phyloP scores from a whole-genome alignment of 2,329 filamentous ascomycete species.

The Zymoseptoria crescenta region DNA sequence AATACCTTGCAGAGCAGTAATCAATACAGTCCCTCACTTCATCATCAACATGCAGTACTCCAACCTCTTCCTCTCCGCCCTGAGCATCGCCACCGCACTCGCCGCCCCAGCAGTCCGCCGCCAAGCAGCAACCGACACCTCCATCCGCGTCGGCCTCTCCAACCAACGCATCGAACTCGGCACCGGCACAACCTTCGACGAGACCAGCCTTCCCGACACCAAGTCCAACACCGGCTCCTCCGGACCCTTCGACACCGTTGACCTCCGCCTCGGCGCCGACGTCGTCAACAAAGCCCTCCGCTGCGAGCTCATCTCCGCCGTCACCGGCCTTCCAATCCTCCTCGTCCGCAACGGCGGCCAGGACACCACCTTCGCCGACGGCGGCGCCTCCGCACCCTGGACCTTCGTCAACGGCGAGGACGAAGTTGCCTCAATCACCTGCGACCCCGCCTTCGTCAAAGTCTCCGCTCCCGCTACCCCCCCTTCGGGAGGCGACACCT shows the following conservation, averaged over 20 bases:
- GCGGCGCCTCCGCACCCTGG: constrained; percentile 6
- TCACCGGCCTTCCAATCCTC: constrained; percentile 6
- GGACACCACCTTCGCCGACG: constrained; percentile 11
- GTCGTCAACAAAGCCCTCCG: constrained; percentile 8
- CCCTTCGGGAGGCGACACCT: not conserved
- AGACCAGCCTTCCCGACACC: constrained; percentile 3
- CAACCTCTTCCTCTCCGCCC: constrained; percentile 6
- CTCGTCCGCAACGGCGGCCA: constrained; percentile 5
- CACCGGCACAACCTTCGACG: constrained; percentile 8
- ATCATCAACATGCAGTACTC: constrained; percentile 17
- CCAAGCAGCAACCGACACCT: not conserved
- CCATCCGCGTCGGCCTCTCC: constrained; percentile 8
- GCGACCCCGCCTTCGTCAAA: constrained; percentile 10
- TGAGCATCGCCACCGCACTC: constrained; percentile 7
- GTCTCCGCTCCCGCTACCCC: not conserved
- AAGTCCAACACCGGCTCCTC: constrained; percentile 4
- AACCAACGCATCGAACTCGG: constrained; percentile 2
- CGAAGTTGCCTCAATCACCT: constrained; percentile 5
- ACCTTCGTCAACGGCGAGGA: constrained; percentile 6
- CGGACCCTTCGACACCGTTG: constrained; percentile 8
- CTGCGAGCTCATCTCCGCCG: constrained; percentile 10
- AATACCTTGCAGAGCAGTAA: not conserved
- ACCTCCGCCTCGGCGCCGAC: constrained; percentile 7
- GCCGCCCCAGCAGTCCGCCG: constrained; percentile 6
- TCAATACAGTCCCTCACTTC: not conserved